Base-by-base conservation (phyloP, 805 yeast species). In the Saitoella complicata region DNA sequence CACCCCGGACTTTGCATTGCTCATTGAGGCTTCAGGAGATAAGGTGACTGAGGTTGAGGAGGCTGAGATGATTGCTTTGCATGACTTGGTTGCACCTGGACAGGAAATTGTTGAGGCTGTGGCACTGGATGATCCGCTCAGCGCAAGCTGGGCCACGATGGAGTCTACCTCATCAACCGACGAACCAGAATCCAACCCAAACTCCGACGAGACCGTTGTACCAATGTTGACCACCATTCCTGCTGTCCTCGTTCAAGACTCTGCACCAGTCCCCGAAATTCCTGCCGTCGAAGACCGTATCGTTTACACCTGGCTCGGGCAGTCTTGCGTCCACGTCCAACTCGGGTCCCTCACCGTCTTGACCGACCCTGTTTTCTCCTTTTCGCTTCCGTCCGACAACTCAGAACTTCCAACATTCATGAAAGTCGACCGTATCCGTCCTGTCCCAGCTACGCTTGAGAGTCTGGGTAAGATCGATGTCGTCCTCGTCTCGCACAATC, bases 261-360 rank as follows among this genome's bases (percentile, higher is more conserved):
- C 21, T 21, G 21, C 21, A 21, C 21, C 21, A 21, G 21, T 40
- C 21, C 30, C 39, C 8, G 49, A 30, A n/a, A 32, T 49, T 1
- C 73, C 76, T 0, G 43, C 52, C 1, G 43, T 70, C 2, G 45
- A 58, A 7, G 64, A 72, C 31, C 68, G 80, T 52, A 49, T 82
- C 53, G 68, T 80, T 1, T 72, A 80, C 55, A 85, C 95, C 0
- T 88, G 97, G 97, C 60, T 88, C 38, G 97, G 97, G 4, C 97
- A 88, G 58, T 80, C 91, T 46, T 86, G 95, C 60, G 72, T 87
- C 2, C 70, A 74, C 44, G 65, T 86, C 4, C 85, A 82, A 54
- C 59, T 85, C 1, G 70, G 80, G 4, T 78, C 80, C 1, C 61
- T 83, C n/a, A 80, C 78, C 47, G 68, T 88, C 47, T 59, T 88